These are phyloP conservation scores for Eutrema salsugineum DNA, from an alignment of 441 rosid genomes.

Conservation along the genomic window DNA sequence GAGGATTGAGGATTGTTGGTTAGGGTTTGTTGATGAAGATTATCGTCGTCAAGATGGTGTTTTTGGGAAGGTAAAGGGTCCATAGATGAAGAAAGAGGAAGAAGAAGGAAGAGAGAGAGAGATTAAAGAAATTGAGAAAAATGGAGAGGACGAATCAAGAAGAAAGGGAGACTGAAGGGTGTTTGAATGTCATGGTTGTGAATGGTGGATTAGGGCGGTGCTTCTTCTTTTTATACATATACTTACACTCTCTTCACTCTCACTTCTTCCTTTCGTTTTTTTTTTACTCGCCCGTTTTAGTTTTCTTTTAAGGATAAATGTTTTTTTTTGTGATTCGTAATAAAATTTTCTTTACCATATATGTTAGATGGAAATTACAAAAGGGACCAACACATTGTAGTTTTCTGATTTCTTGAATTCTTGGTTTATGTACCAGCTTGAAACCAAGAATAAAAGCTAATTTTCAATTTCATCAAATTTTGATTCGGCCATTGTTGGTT, in stretches of 20 bases:
- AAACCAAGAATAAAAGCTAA: too few relatives aligned
- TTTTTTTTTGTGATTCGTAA: neutral
- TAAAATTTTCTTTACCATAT: neutral
- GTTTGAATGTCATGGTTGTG: constrained; percentile 45
- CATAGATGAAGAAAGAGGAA: constrained; percentile 28
- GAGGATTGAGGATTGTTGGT: neutral
- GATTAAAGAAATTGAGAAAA: constrained; percentile 24
- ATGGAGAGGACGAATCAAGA: constrained; percentile 36
- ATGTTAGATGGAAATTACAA: too few relatives aligned
- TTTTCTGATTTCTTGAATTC: too few relatives aligned
- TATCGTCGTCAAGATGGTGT: constrained; percentile 17
- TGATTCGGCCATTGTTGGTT: neutral
- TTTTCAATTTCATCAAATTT: neutral
- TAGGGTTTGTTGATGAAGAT: constrained; percentile 27
- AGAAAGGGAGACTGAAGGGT: constrained; percentile 27
- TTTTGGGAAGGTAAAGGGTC: constrained; percentile 40
- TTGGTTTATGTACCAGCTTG: too few relatives aligned
- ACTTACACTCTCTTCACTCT: constrained; percentile 19
- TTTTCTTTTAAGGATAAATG: neutral
- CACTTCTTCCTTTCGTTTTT: neutral
- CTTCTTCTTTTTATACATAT: constrained; percentile 11
- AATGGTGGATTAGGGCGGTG: constrained; percentile 86
- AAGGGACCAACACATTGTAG: too few relatives aligned
- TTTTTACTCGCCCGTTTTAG: neutral
- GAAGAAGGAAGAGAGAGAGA: constrained; percentile 26